Evolutionary conservation across 352 stramenopile species (phyloP), one percentile per base, ranked within the genome.

Genomic region (Phytophthora fragariaefolia): DNA sequence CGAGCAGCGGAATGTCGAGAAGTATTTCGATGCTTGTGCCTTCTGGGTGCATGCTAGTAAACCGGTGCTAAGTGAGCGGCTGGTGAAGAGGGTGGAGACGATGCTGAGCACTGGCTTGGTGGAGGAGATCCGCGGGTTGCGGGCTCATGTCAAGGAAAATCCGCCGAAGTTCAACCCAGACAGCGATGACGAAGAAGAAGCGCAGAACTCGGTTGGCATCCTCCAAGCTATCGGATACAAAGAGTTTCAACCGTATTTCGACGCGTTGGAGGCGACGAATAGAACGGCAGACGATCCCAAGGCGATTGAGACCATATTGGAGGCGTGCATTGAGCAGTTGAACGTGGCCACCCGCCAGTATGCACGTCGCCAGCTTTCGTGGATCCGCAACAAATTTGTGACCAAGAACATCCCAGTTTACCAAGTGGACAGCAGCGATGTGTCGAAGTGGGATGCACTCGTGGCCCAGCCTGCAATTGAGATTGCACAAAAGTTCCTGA

Each of bases 201-300:
- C 18, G n/a, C 63, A 81, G 28, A 74, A 80, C 53, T 79, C 83
- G 2, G 77, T 92, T 15, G 91, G 91, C 6, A 91, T 97, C 49
- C 72, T 94, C 7, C 87, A 96, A 66, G 90, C 91, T 15, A 97
- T 97, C 60, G 91, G 91, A 22, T 96, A 96, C 71, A 97, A 97
- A 56, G 91, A 97, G 69, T 97, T 97, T 57, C 78, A 91, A 51
- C 80, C 86, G 30, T 94, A 96, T 63, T 86, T 95, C 28, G 71
- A 90, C 22, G 85, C 82, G 1, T 47, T 89, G 2, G 86, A 91
- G 43, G 57, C 69, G 13, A 53, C 64, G 5, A 52, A 83, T 34
- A 36, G 50, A 24, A 48, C 56, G 1, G 42, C 60, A 17, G 47
- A 66, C 1, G 60, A 75, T 22, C 45, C 30, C 23, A 58, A 79